phyloP scores from a whole-genome alignment of 129 eudicot species.

The Ambrosia trifida region DNA sequence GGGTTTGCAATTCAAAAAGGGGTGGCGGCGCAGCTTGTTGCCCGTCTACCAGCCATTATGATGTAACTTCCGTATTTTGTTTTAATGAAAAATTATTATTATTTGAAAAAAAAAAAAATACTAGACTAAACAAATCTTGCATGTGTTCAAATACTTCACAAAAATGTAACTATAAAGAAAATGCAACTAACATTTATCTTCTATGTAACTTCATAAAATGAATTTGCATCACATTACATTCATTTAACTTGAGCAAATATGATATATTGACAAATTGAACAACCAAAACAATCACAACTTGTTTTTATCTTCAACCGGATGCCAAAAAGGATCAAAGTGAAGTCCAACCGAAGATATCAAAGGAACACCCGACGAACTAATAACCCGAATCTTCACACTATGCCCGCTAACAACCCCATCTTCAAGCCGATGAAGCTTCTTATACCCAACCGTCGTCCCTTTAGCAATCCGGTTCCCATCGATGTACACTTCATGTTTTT shows the following conservation, averaged over 20 bases:
- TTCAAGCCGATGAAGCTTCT: constrained; percentile 76
- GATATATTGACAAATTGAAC: background rate
- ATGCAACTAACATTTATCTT: no score
- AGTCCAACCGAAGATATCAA: constrained; percentile 77
- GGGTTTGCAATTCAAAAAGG: no score
- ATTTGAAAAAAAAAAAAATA: no score
- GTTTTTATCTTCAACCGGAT: constrained; percentile 34
- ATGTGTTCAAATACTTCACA: no score
- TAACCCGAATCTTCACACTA: constrained; percentile 50
- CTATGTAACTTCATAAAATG: no score
- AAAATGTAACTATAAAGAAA: no score
- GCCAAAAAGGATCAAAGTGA: constrained; percentile 84
- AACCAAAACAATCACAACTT: constrained; percentile 4
- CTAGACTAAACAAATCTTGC: no score
- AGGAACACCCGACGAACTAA: constrained; percentile 62
- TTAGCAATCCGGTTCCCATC: constrained; percentile 55
- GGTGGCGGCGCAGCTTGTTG: no score
- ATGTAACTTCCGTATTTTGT: no score
- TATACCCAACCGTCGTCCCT: constrained; percentile 84
- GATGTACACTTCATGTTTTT: constrained; percentile 54
- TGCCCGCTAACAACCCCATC: constrained; percentile 46
- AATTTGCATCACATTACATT: no score
- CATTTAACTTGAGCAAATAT: background rate
- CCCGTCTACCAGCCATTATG: no score
- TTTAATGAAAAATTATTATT: no score